Base-by-base conservation (phyloP, 2,329 filamentous ascomycete genomes). In the Cordyceps tenuipes region DNA sequence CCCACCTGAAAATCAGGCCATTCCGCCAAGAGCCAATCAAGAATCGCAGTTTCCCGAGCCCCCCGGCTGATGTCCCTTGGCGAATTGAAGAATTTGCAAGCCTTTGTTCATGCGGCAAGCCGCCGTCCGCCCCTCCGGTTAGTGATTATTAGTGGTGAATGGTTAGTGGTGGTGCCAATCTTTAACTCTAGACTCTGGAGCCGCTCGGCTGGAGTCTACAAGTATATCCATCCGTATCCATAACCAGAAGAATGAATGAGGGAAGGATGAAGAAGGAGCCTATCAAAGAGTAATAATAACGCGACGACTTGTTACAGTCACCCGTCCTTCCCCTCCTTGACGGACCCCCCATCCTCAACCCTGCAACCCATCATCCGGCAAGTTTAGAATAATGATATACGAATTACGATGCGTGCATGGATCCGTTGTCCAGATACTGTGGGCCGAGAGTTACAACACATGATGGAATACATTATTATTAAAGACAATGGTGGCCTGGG, bases 371-470 rank as follows among this genome's bases (percentile, higher is more conserved):
- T 47, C 53, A 19, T 50, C 15, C 31, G 47, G 47, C n/a, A 21
- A 31, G 31, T 39, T 43, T 58, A 17, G n/a, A n/a, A 41, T 29
- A 41, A 17, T 23, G 4, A 41, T 41, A 41, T 50, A 50, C 55
- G 46, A 57, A 43, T 29, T 57, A 50, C 55, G 36, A 57, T 57
- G 55, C 23, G 48, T 50, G 39, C 46, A 57, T 47, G 54, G 54
- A 57, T 57, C 44, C 54, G 56, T 44, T 50, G 56, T 34, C 47
- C 26, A 58, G 56, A 58, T 58, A 51, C 47, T 58, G 47, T 51
- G 56, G 56, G 47, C 8, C 56, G 23, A 43, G 13, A 15, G 17
- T 23, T 4, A 2, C 43, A 4, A 34, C 56, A 26, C 56, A n/a
- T n/a, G n/a, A 23, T 23, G 23, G 2, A 23, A 23, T 23, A 23